A percentile compares a stretch with the other conserved stretches of the same genome.
Conservation (phyloP, 1,284 basidiomycete genomes). For the Ustilago hordei region DNA sequence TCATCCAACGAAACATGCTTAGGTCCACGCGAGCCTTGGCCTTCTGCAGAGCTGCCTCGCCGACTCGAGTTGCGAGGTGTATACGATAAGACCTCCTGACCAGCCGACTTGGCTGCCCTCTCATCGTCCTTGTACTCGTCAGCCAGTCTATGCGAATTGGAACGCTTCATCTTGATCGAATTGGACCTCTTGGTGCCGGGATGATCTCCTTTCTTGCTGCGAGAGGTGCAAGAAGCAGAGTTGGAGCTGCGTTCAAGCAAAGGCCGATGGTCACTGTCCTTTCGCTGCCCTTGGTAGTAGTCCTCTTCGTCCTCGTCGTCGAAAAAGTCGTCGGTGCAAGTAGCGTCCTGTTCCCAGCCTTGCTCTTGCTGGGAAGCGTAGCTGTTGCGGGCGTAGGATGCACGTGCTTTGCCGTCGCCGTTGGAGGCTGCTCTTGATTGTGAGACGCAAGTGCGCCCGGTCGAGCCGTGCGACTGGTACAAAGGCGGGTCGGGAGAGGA, state of each 20-base stretch:
- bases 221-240: slow-evolving; percentile 19
- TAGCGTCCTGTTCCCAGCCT: slow-evolving; percentile 24
- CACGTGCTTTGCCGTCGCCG: slow-evolving; percentile 21
- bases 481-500: slow-evolving; percentile 28
- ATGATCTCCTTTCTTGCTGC: slow-evolving; percentile 16
- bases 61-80: neutral
- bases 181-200: slow-evolving; percentile 23
- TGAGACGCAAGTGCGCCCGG: slow-evolving; percentile 33
- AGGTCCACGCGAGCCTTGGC: slow-evolving; percentile 10
- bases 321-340: slow-evolving; percentile 37
- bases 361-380: neutral
- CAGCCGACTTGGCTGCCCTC: slow-evolving; percentile 19
- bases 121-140: slow-evolving; percentile 27
- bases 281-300: slow-evolving; percentile 8
- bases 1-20: slow-evolving; percentile 38
- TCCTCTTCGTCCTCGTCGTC: slow-evolving; percentile 22
- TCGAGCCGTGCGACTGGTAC: slow-evolving; percentile 41
- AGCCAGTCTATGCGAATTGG: slow-evolving; percentile 13
- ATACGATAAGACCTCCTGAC: neutral
- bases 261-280: slow-evolving; percentile 20
- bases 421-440: slow-evolving; percentile 8
- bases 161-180: slow-evolving; percentile 49
- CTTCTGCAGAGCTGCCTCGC: neutral
- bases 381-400: slow-evolving; percentile 3
- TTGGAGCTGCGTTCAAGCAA: slow-evolving; percentile 19